Conservation (phyloP, 768 basidiomycete genomes). For the Multifurca ochricompacta region DNA sequence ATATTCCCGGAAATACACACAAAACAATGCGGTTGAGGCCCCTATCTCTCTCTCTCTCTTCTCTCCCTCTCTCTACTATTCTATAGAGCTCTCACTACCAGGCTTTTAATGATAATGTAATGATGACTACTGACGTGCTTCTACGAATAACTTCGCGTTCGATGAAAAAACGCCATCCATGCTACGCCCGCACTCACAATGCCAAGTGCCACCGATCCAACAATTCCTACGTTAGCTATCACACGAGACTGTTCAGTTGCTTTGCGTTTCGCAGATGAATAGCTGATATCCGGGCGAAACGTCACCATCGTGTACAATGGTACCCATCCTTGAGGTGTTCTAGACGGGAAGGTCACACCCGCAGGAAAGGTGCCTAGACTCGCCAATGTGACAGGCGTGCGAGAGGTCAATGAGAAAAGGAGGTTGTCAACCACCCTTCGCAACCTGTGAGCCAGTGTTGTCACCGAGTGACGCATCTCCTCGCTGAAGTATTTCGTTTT, state of each 20-base stretch:
- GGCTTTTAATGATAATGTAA: slow-evolving; percentile 6
- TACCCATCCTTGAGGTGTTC: slow-evolving; percentile 70
- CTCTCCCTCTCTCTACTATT: background rate
- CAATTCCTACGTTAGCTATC: slow-evolving; percentile 40
- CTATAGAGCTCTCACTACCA: background rate
- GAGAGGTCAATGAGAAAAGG: slow-evolving; percentile 53
- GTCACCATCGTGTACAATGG: slow-evolving; percentile 97
- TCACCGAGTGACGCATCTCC: slow-evolving; percentile 92
- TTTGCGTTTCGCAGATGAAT: slow-evolving; percentile 68
- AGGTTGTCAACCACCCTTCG: slow-evolving; percentile 74
- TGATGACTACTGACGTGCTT: slow-evolving; percentile 9
- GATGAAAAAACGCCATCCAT: slow-evolving; percentile 21
- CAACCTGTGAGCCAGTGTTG: slow-evolving; percentile 69
- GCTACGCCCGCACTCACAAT: slow-evolving; percentile 13
- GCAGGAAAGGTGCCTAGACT: slow-evolving; percentile 34
- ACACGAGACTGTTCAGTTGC: slow-evolving; percentile 62
- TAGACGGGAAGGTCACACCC: slow-evolving; percentile 29
- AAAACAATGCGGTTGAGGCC: slow-evolving; percentile 11
- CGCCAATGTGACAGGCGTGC: slow-evolving; percentile 38
- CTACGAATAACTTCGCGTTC: slow-evolving; percentile 18
- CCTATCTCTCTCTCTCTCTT: slow-evolving; percentile 20
- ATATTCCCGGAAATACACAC: slow-evolving; percentile 15
- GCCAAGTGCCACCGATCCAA: slow-evolving; percentile 16
- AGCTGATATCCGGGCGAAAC: slow-evolving; percentile 92
- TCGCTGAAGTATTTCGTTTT: slow-evolving; percentile 42